phyloP scores from a whole-genome alignment of 2,329 filamentous ascomycete genomes.

The Cladosporium halotolerans region DNA sequence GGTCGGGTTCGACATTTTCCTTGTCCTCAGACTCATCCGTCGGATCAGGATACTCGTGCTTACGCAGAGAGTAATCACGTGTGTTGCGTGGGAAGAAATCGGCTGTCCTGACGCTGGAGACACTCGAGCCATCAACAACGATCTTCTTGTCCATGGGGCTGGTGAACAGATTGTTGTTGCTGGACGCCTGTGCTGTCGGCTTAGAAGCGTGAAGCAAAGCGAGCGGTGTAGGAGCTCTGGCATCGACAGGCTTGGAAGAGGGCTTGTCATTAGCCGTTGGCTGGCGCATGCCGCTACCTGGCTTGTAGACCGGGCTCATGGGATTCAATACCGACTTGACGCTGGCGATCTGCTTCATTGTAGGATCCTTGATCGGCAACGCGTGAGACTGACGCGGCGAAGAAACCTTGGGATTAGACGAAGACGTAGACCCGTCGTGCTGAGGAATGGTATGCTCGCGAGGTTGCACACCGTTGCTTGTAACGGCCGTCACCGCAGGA shows the following conservation, averaged over 20 bases:
- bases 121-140: constrained; percentile 27
- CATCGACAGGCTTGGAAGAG: not conserved
- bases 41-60: constrained; percentile 23
- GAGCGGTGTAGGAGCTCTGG: not conserved
- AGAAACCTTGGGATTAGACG: constrained; percentile 16
- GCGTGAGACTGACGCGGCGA: constrained; percentile 25
- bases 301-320: constrained; percentile 35
- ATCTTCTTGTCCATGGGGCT: constrained; percentile 16
- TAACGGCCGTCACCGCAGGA: not conserved
- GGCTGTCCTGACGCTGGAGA: constrained; percentile 32
- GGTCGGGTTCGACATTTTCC: constrained; percentile 14
- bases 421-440: constrained; percentile 22
- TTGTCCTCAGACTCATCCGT: constrained; percentile 17
- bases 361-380: constrained; percentile 30
- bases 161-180: constrained; percentile 9
- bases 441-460: constrained; percentile 17
- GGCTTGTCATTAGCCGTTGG: not conserved
- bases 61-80: constrained; percentile 30
- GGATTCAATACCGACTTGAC: constrained; percentile 31
- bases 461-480: not conserved
- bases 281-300: constrained; percentile 15
- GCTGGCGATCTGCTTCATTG: constrained; percentile 17
- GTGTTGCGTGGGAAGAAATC: constrained; percentile 36
- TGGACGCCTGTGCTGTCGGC: not conserved
- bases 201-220: not conserved